phyloP scores from a whole-genome alignment of 768 basidiomycete genomes.

The Mycena filopes region DNA sequence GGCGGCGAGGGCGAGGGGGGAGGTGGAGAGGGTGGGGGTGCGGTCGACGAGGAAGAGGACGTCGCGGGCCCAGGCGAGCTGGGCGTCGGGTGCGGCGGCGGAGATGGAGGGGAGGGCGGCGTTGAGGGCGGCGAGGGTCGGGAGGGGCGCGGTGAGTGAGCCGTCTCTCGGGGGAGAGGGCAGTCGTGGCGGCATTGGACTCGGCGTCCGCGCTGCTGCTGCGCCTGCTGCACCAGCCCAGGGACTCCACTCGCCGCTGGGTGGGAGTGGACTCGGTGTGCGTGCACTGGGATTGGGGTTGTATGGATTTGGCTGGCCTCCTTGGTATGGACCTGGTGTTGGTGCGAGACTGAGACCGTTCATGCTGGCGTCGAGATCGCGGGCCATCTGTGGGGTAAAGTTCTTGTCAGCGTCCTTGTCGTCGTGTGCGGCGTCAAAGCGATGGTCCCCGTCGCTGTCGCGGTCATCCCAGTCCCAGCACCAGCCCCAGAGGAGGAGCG shows the following conservation, averaged over 20 bases:
- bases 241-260: constrained; percentile 25
- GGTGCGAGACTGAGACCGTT: neutral
- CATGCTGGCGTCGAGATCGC: constrained; percentile 56
- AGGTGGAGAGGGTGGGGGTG: constrained; percentile 44
- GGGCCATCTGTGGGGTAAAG: constrained; percentile 64
- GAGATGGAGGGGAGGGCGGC: constrained; percentile 63
- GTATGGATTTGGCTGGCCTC: constrained; percentile 21
- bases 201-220: constrained; percentile 35
- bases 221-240: constrained; percentile 33
- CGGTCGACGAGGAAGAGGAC: constrained; percentile 84
- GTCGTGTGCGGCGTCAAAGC: too few relatives aligned
- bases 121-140: constrained; percentile 69
- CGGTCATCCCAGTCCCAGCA: constrained; percentile 30
- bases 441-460: neutral
- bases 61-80: constrained; percentile 84
- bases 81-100: constrained; percentile 66
- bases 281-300: constrained; percentile 19
- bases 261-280: constrained; percentile 31
- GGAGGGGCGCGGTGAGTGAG: constrained; percentile 74
- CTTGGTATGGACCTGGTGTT: neutral
- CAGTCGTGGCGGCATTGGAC: constrained; percentile 36
- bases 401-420: neutral
- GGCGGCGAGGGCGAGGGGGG: constrained; percentile 68
- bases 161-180: constrained; percentile 45
- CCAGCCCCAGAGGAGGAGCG: constrained; percentile 37